Conservation (phyloP, 306 rosid genomes). For the Dalbergia cultrata region DNA sequence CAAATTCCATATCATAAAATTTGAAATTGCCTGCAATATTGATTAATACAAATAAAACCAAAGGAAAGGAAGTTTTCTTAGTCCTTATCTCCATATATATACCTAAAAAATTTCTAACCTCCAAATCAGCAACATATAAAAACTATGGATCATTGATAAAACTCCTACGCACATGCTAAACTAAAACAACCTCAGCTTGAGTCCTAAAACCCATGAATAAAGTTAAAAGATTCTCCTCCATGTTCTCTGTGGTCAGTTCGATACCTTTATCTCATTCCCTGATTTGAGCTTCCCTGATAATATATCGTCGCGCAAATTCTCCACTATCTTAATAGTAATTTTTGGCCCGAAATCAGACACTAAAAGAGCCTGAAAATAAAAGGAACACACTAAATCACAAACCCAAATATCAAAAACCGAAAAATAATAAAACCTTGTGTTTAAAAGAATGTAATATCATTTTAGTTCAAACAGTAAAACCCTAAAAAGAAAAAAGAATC, state of each 20-base stretch:
- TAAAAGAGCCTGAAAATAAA: constrained; percentile 67
- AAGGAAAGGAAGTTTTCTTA: neutral
- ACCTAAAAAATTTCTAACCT: neutral
- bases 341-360: constrained; percentile 94
- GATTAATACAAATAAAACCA: neutral
- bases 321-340: constrained; percentile 89
- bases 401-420: neutral
- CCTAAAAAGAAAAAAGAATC: neutral
- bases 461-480: too few species aligned
- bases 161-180: constrained; percentile 31
- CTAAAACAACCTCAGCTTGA: constrained; percentile 3
- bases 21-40: constrained; percentile 29
- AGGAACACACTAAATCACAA: neutral
- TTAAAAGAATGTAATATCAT: too few species aligned
- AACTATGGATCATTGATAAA: neutral
- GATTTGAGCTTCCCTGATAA: constrained; percentile 91
- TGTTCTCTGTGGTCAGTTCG: neutral
- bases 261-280: constrained; percentile 91
- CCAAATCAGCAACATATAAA: neutral
- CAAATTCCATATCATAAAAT: constrained; percentile 40
- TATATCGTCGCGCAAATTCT: constrained; percentile 83
- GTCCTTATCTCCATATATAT: constrained; percentile 13
- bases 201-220: neutral
- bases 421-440: too few species aligned
- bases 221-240: neutral